These are phyloP conservation scores for Neltuma alba DNA, from an alignment of 306 rosid genomes.

Conservation along the genomic window DNA sequence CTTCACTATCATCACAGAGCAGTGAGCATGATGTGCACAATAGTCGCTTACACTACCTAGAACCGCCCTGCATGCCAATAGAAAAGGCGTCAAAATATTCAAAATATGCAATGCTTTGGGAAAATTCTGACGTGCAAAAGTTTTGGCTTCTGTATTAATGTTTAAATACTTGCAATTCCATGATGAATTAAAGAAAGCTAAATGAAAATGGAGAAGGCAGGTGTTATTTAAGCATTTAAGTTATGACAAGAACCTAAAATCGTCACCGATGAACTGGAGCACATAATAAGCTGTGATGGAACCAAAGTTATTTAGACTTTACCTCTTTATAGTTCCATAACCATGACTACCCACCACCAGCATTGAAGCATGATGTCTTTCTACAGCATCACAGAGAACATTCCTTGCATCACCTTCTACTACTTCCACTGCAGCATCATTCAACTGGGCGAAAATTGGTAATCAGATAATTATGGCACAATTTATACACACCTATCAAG, in stretches of 20 bases:
- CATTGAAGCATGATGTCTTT: conserved; percentile 65
- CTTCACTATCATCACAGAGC: conserved; percentile 82
- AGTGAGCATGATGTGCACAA: conserved; percentile 79
- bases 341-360: conserved; percentile 86
- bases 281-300: neutral
- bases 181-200: neutral
- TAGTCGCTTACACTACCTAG: conserved; percentile 87
- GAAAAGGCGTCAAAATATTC: neutral
- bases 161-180: neutral
- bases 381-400: conserved; percentile 76
- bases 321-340: conserved; percentile 82
- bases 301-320: neutral
- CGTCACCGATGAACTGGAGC: neutral
- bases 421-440: conserved; percentile 48
- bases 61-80: conserved; percentile 62
- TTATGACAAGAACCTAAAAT: neutral
- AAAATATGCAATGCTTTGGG: neutral
- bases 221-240: neutral
- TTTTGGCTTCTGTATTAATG: neutral
- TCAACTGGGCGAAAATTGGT: conserved; percentile 42
- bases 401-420: conserved; percentile 76
- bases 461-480: conserved; percentile 5
- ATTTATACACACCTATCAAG: neutral
- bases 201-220: neutral
- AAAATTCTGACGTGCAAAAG: neutral